phyloP scores from a whole-genome alignment of 2,329 filamentous ascomycete species.

The Erysiphe pulchra region DNA sequence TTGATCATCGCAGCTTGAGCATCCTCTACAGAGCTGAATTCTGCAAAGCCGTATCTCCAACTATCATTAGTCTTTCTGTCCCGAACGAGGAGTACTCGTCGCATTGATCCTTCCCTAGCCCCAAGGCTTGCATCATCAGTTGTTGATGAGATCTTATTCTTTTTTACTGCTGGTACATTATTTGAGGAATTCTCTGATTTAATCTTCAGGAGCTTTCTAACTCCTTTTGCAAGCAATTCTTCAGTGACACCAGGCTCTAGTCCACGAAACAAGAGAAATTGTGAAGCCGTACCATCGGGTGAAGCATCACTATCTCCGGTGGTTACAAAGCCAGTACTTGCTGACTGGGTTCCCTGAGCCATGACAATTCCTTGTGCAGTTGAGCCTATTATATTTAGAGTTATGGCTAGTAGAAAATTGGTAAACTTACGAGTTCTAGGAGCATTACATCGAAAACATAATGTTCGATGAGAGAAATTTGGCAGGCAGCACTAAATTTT shows the following conservation, averaged over 20 bases:
- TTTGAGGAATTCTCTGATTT: constrained; percentile 16
- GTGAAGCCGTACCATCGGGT: constrained; percentile 26
- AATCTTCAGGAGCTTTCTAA: constrained; percentile 45
- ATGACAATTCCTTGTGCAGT: constrained; percentile 13
- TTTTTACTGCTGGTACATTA: constrained; percentile 12
- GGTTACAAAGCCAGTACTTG: constrained; percentile 19
- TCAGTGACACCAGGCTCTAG: constrained; percentile 46
- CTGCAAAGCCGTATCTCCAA: constrained; percentile 62
- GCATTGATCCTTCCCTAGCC: constrained; percentile 46
- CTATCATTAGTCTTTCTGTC: constrained; percentile 46
- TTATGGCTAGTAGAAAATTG: constrained; percentile 3
- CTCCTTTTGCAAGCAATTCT: constrained; percentile 43
- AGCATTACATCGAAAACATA: constrained; percentile 32
- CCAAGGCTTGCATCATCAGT: constrained; percentile 26
- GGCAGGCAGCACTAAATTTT: constrained; percentile 22
- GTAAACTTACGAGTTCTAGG: constrained; percentile 22
- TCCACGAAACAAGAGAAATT: constrained; percentile 51
- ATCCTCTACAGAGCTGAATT: constrained; percentile 54
- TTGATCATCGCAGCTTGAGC: constrained; percentile 49
- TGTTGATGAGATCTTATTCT: constrained; percentile 26
- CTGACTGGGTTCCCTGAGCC: constrained; percentile 15
- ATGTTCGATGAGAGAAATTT: constrained; percentile 28
- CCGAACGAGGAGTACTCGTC: constrained; percentile 51
- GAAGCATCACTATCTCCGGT: constrained; percentile 28
- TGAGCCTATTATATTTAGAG: constrained; percentile 11